These are phyloP conservation scores for Termitomyces sp. DNA, from an alignment of 768 basidiomycete species.

Conservation along the genomic window DNA sequence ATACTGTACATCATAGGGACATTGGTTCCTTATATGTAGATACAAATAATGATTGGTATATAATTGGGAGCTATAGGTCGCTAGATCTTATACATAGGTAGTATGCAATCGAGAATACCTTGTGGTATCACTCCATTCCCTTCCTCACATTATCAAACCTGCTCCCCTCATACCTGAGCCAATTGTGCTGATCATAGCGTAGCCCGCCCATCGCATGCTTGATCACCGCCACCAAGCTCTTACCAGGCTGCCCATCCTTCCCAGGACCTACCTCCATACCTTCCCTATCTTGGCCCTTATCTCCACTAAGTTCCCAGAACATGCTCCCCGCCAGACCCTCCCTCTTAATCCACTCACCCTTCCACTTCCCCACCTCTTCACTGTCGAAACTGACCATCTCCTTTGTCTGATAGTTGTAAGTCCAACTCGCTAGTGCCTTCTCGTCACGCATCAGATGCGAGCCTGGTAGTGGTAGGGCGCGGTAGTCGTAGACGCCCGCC, in stretches of 20 bases:
- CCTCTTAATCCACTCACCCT: constrained; percentile 77
- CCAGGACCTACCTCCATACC: constrained; percentile 75
- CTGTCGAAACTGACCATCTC: constrained; percentile 87
- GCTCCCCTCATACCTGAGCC: constrained; percentile 75
- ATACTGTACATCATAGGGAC: too few species aligned
- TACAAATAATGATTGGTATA: not conserved
- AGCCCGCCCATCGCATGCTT: constrained; percentile 77
- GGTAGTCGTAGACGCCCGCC: constrained; percentile 89
- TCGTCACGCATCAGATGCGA: constrained; percentile 67
- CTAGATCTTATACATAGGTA: not conserved
- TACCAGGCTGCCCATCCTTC: constrained; percentile 70
- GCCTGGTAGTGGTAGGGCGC: constrained; percentile 78
- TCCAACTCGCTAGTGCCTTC: constrained; percentile 73
- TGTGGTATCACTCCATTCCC: constrained; percentile 46
- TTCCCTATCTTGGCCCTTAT: constrained; percentile 67
- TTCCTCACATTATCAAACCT: constrained; percentile 78
- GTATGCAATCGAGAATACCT: not conserved
- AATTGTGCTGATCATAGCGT: constrained; percentile 65
- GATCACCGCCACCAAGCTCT: constrained; percentile 71
- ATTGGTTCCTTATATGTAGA: too few species aligned
- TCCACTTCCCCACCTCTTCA: constrained; percentile 64
- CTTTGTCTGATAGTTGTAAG: constrained; percentile 67
- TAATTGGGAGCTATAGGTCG: too few species aligned
- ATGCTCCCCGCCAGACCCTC: constrained; percentile 87
- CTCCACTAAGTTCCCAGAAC: constrained; percentile 93